phyloP scores from a whole-genome alignment of 176 grass and related monocot genomes.

The Bolboschoenus planiculmis region DNA sequence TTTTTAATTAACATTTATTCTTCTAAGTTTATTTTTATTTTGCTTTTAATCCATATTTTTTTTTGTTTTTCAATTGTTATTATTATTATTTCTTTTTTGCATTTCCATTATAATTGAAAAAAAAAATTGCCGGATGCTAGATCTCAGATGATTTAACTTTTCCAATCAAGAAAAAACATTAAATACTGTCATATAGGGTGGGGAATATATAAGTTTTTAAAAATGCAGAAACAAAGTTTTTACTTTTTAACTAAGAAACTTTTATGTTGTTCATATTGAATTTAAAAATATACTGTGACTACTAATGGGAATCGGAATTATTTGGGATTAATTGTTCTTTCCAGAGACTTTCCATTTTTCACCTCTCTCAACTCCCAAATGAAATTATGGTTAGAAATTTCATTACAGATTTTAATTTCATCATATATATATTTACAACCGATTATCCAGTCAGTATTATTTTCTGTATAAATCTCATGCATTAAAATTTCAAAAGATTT shows the following conservation, averaged over 20 bases:
- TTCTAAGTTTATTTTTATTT: background rate
- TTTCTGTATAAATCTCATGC: background rate
- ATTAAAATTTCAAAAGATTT: background rate
- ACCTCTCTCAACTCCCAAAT: background rate
- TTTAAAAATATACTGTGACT: background rate
- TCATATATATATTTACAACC: too few species aligned
- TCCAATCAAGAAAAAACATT: background rate
- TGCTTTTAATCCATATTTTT: background rate
- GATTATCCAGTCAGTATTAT: background rate
- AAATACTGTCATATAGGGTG: background rate
- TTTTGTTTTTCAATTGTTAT: background rate
- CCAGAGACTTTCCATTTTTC: background rate
- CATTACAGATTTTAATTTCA: background rate
- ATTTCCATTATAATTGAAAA: background rate
- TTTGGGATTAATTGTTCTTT: background rate
- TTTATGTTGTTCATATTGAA: too few species aligned
- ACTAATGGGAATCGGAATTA: background rate
- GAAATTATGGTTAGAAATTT: background rate
- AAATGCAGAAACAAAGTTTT: background rate
- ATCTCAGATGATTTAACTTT: background rate
- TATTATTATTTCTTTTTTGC: background rate
- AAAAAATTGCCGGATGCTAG: background rate
- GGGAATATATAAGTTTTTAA: background rate
- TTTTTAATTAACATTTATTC: background rate
- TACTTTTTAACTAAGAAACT: too few species aligned